Evolutionary conservation across 768 basidiomycete genomes (phyloP).

Genomic region (Pilatotrama ljubarskyi): DNA sequence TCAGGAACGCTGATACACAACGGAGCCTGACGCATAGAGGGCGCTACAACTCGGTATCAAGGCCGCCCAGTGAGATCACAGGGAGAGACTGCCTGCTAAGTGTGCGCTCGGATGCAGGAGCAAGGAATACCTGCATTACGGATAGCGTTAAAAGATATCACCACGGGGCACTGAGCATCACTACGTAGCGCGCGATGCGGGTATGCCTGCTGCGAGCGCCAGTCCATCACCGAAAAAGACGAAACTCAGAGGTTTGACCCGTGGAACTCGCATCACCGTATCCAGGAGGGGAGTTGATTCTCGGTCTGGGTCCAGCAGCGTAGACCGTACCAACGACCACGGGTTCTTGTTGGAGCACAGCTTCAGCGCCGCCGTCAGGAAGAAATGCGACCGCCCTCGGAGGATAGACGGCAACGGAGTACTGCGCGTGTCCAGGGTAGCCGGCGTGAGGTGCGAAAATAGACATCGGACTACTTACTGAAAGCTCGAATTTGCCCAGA

Average conservation of each 20-base stretch:
- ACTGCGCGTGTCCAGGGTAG: constrained; percentile 1
- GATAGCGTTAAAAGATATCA: background rate
- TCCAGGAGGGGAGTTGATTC: constrained; percentile 17
- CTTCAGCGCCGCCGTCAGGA: constrained; percentile 3
- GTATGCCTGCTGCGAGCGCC: background rate
- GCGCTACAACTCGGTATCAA: background rate
- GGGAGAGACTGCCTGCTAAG: background rate
- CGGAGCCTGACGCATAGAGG: background rate
- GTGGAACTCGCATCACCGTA: constrained; percentile 20
- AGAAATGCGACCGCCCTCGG: constrained; percentile 19
- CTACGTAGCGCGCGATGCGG: background rate
- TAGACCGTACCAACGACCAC: constrained; percentile 18
- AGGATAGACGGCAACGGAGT: constrained; percentile 8
- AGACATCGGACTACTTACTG: constrained; percentile 10
- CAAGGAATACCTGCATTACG: background rate
- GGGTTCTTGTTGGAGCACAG: constrained; percentile 12
- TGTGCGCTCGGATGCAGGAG: background rate
- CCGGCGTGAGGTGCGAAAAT: no score
- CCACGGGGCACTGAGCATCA: constrained; percentile 3
- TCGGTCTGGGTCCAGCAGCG: constrained; percentile 16
- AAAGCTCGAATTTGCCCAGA: constrained; percentile 21
- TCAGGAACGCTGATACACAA: background rate
- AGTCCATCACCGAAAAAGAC: constrained; percentile 8
- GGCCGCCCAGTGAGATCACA: background rate
- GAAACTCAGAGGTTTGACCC: constrained; percentile 17